These are phyloP conservation scores for Gloeostereum incarnatum DNA, from an alignment of 768 basidiomycete genomes.

Conservation along the genomic window DNA sequence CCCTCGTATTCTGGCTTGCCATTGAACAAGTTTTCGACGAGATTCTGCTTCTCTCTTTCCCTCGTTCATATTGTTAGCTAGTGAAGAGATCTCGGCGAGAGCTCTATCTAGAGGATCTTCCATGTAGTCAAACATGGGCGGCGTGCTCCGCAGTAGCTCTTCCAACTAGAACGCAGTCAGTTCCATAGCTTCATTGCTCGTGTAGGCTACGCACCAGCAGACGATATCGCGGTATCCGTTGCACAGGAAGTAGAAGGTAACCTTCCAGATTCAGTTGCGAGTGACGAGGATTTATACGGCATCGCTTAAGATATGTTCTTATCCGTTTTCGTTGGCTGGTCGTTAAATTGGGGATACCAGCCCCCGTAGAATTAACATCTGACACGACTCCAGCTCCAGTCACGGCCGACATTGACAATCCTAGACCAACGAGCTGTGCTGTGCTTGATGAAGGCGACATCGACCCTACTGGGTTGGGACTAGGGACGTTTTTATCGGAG, in stretches of 20 bases:
- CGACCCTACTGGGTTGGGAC: constrained; percentile 29
- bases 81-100: constrained; percentile 73
- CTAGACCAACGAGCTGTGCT: constrained; percentile 54
- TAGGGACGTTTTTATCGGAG: constrained; percentile 37
- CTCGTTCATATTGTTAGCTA: constrained; percentile 97
- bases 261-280: constrained; percentile 92
- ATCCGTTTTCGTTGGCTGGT: constrained; percentile 84
- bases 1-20: constrained; percentile 83
- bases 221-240: constrained; percentile 95
- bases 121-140: constrained; percentile 65
- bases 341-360: constrained; percentile 48
- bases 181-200: constrained; percentile 3
- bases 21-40: constrained; percentile 80
- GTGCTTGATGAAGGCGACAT: constrained; percentile 54
- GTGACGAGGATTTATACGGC: constrained; percentile 81
- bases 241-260: constrained; percentile 89
- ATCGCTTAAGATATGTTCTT: constrained; percentile 82
- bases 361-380: constrained; percentile 28
- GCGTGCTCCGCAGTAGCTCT: constrained; percentile 77
- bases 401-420: constrained; percentile 44
- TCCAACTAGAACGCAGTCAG: constrained; percentile 49
- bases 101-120: constrained; percentile 84
- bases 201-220: constrained; percentile 57
- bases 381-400: constrained; percentile 32
- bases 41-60: constrained; percentile 95